A percentile compares a stretch with the other conserved stretches of the same genome.
These are phyloP conservation scores for Linum usitatissimum DNA, from an alignment of 345 rosid genomes.

Conservation along the genomic window DNA sequence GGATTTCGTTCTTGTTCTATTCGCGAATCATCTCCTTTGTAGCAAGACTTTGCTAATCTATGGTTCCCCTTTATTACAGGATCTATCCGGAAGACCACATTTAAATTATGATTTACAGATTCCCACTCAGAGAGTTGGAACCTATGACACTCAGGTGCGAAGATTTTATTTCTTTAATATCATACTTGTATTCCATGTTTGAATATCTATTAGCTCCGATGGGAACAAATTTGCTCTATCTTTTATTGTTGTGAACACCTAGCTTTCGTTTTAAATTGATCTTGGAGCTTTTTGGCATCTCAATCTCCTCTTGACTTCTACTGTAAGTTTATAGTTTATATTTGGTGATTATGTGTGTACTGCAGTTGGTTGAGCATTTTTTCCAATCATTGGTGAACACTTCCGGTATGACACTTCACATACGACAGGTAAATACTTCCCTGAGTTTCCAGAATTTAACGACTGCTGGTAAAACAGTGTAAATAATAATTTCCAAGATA, in stretches of 20 bases:
- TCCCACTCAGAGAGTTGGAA: slow-evolving; percentile 75
- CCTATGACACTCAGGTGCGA: slow-evolving; percentile 75
- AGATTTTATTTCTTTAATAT: slow-evolving; percentile 9
- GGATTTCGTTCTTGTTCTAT: not conserved
- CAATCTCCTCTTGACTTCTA: not conserved
- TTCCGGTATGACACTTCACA: slow-evolving; percentile 94
- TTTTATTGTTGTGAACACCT: not conserved
- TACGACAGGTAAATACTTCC: slow-evolving; percentile 50
- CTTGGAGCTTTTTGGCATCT: not conserved
- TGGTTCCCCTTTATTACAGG: slow-evolving; percentile 35
- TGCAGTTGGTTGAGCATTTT: slow-evolving; percentile 88
- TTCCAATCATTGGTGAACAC: slow-evolving; percentile 89
- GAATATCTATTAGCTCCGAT: not conserved
- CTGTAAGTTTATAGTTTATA: not conserved
- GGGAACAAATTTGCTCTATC: not conserved
- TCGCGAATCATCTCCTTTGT: not conserved
- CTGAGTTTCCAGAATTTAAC: not conserved
- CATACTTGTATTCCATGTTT: not conserved
- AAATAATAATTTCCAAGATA: no score
- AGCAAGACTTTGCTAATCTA: not conserved
- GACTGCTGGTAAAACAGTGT: not conserved
- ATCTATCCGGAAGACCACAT: slow-evolving; percentile 78
- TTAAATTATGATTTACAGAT: slow-evolving; percentile 64
- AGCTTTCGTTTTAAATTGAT: no score
- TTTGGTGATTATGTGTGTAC: slow-evolving; percentile 3